Evolutionary conservation across 495 filamentous ascomycete species (phyloP).

Genomic region (Oidiodendron maius): DNA sequence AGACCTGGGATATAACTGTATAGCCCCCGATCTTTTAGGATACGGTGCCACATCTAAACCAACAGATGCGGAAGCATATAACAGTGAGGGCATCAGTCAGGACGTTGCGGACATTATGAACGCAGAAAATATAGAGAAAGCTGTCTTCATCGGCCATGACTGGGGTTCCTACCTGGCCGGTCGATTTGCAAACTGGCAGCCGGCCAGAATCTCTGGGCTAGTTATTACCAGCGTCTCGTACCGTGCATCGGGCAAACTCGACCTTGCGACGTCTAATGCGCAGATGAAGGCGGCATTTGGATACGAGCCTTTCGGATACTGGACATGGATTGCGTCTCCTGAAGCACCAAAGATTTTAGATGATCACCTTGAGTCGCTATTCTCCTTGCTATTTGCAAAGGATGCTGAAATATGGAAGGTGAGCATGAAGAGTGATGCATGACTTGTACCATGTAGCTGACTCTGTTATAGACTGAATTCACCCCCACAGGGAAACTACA

Average conservation of each 20-base stretch:
- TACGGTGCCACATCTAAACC: no score
- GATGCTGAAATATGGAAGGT: constrained; percentile 1
- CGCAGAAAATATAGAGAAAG: no score
- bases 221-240: background rate
- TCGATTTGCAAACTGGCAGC: background rate
- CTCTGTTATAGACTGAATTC: background rate
- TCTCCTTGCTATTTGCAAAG: background rate
- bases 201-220: background rate
- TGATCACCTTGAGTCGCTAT: background rate
- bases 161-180: background rate
- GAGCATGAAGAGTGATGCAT: background rate
- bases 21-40: no score
- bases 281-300: background rate
- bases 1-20: no score
- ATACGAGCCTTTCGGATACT: background rate
- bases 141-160: no score
- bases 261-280: background rate
- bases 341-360: background rate
- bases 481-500: background rate
- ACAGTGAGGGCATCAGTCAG: no score
- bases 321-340: background rate
- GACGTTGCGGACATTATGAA: no score
- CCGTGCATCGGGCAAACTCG: background rate
- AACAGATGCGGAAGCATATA: no score
- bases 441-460: background rate